Evolutionary conservation across 2,329 filamentous ascomycete species (phyloP).

Genomic region (Magnaporthiopsis poae): DNA sequence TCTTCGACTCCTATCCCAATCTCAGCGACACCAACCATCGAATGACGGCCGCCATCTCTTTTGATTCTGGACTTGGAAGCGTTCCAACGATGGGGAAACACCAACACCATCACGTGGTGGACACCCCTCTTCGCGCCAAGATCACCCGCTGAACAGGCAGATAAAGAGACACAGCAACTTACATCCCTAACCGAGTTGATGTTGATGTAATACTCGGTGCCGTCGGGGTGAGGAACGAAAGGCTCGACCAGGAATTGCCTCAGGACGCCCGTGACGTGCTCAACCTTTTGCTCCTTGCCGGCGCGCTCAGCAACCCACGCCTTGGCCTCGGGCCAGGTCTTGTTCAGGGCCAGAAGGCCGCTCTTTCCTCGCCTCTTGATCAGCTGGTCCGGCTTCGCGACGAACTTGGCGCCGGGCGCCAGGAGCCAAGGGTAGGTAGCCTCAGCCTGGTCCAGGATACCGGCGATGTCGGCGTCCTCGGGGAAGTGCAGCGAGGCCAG

Average conservation of each 20-base stretch:
- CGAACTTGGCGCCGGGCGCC: slow-evolving; percentile 73
- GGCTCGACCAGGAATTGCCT: slow-evolving; percentile 97
- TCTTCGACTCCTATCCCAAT: not conserved
- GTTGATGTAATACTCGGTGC: slow-evolving; percentile 99
- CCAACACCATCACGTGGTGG: not conserved
- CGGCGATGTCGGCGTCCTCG: slow-evolving; percentile 71
- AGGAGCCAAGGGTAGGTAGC: slow-evolving; percentile 94
- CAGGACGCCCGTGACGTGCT: slow-evolving; percentile 78
- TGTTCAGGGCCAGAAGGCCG: slow-evolving; percentile 90
- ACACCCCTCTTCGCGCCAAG: not conserved
- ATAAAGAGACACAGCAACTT: slow-evolving; percentile 38
- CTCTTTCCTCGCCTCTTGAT: slow-evolving; percentile 99
- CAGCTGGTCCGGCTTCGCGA: slow-evolving; percentile 98
- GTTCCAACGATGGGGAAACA: not conserved
- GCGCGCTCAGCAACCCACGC: slow-evolving; percentile 89
- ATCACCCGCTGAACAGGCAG: not conserved
- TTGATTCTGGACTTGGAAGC: not conserved
- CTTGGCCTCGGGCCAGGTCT: slow-evolving; percentile 87
- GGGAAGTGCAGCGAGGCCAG: slow-evolving; percentile 89
- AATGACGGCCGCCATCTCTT: not conserved
- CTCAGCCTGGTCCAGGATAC: slow-evolving; percentile 90
- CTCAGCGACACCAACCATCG: not conserved
- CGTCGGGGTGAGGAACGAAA: slow-evolving; percentile 88
- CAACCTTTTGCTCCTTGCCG: slow-evolving; percentile 84
- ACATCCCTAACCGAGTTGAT: slow-evolving; percentile 99